Percentiles rank a stretch among this genome's conserved stretches.
Conservation (phyloP, 345 rosid species). For the Euclidium syriacum region DNA sequence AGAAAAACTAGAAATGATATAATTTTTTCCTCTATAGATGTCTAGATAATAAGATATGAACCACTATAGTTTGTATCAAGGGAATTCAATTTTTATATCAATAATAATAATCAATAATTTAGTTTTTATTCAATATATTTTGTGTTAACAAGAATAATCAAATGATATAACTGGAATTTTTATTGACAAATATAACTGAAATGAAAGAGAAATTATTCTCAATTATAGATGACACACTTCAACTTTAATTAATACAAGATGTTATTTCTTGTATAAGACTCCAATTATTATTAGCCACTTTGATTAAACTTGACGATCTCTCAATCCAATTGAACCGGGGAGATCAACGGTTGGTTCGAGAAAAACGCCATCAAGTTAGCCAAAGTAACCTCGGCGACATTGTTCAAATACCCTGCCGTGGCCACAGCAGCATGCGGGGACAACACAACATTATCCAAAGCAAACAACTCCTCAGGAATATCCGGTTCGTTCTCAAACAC, state of each 20-base stretch:
- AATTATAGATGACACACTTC: too few relatives aligned
- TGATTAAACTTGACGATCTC: not conserved
- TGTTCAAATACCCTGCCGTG: constrained; percentile 51
- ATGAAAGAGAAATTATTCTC: not conserved
- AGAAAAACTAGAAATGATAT: not conserved
- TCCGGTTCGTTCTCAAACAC: constrained; percentile 74
- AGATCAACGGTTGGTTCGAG: constrained; percentile 45
- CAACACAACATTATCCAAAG: constrained; percentile 65
- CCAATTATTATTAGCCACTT: not conserved
- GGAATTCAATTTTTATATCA: not conserved
- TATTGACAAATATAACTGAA: not conserved
- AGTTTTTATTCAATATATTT: not conserved
- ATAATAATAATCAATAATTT: too few relatives aligned
- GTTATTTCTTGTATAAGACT: too few relatives aligned
- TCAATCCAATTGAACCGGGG: constrained; percentile 27
- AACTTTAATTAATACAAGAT: too few relatives aligned
- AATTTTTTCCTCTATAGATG: not conserved
- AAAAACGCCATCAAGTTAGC: constrained; percentile 70
- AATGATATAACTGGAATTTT: not conserved
- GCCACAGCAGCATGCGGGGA: constrained; percentile 51
- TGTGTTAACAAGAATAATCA: not conserved
- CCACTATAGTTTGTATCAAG: not conserved
- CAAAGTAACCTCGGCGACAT: constrained; percentile 31
- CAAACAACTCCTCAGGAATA: constrained; percentile 45
- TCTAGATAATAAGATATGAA: not conserved